These are phyloP conservation scores for Forsythia suspensa DNA, from an alignment of 257 asterid species.

Conservation along the genomic window DNA sequence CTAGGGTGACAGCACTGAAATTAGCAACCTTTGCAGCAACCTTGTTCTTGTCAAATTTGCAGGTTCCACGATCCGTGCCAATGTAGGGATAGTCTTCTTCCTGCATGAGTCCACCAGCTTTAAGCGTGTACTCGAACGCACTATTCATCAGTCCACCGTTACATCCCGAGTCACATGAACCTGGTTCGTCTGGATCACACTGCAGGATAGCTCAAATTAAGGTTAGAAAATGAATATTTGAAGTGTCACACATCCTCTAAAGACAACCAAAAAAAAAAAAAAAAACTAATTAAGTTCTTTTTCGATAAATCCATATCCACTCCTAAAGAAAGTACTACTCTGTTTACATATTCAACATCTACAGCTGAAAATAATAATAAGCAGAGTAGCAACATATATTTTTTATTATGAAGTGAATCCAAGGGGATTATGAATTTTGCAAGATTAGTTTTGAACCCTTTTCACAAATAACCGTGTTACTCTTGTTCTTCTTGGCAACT, in stretches of 20 bases:
- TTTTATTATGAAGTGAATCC: neutral
- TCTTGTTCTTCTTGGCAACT: neutral
- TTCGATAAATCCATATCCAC: too few species aligned
- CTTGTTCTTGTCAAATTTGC: conserved; percentile 76
- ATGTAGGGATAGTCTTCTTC: conserved; percentile 88
- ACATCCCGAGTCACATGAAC: conserved; percentile 84
- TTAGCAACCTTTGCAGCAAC: conserved; percentile 77
- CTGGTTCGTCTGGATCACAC: conserved; percentile 86
- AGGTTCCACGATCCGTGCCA: conserved; percentile 65
- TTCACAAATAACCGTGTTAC: neutral
- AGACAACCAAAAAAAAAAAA: too few species aligned
- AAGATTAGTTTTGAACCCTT: too few species aligned
- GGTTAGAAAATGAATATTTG: too few species aligned
- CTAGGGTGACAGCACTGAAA: conserved; percentile 80
- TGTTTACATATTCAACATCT: too few species aligned
- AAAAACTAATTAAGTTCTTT: too few species aligned
- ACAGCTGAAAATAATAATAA: too few species aligned
- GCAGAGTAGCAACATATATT: too few species aligned
- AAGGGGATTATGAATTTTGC: neutral
- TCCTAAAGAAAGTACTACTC: too few species aligned
- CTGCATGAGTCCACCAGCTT: conserved; percentile 83
- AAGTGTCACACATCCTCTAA: too few species aligned
- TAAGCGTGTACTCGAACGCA: conserved; percentile 79
- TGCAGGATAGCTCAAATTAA: conserved; percentile 16
- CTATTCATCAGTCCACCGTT: conserved; percentile 87